A percentile compares a stretch with the other conserved stretches of the same genome.
phyloP scores from a whole-genome alignment of 169 alveolate genomes.

The Plasmodium reichenowi region DNA sequence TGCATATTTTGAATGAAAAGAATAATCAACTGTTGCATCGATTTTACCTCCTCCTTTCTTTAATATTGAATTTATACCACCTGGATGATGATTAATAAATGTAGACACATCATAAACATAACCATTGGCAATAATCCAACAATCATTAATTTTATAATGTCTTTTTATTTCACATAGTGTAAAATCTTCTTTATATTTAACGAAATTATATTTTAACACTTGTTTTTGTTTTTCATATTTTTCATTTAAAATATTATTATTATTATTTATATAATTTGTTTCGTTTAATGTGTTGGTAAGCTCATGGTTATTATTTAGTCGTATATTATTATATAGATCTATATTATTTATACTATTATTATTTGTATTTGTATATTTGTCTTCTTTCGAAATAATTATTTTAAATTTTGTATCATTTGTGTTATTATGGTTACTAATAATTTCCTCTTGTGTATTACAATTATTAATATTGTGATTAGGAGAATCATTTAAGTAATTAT shows the following conservation, averaged over 20 bases:
- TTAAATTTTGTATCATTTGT: neutral
- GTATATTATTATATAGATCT: neutral
- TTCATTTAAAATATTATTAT: neutral
- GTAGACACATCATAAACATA: slow-evolving; percentile 85
- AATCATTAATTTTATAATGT: slow-evolving; percentile 78
- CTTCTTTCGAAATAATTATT: no score
- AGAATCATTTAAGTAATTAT: no score
- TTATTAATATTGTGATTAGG: no score
- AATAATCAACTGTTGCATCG: slow-evolving; percentile 56
- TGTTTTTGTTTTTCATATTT: neutral
- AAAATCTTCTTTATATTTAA: slow-evolving; percentile 37
- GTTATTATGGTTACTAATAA: neutral
- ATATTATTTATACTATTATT: neutral
- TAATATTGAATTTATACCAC: slow-evolving; percentile 80
- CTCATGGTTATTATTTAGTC: neutral
- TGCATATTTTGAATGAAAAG: slow-evolving; percentile 65
- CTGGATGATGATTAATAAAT: slow-evolving; percentile 83
- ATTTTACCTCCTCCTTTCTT: slow-evolving; percentile 24
- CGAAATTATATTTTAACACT: neutral
- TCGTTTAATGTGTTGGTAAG: neutral
- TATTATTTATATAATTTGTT: slow-evolving; percentile 3
- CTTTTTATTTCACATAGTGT: slow-evolving; percentile 63
- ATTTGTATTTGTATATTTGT: neutral
- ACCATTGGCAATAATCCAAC: slow-evolving; percentile 87
- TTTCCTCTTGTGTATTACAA: neutral